Evolutionary conservation across 2,329 filamentous ascomycete genomes (phyloP).

Genomic region (Calonectria henricotiae): DNA sequence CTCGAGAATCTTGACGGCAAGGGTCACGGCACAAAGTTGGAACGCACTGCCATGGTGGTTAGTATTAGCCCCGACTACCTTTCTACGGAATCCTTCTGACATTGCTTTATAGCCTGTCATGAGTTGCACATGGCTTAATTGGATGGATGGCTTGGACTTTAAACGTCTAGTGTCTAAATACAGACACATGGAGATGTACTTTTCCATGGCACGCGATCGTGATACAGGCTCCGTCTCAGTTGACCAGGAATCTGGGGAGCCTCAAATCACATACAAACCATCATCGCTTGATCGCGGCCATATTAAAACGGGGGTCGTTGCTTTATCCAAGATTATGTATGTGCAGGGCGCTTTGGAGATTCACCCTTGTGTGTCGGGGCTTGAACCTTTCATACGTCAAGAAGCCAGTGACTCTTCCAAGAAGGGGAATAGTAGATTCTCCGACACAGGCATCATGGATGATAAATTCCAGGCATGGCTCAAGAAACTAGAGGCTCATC

Average conservation of each 20-base stretch:
- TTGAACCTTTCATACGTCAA: constrained; percentile 72
- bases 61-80: neutral
- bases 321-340: constrained; percentile 80
- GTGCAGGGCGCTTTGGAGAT: constrained; percentile 83
- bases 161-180: constrained; percentile 28
- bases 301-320: constrained; percentile 78
- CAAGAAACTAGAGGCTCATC: constrained; percentile 13
- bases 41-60: constrained; percentile 27
- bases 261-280: constrained; percentile 68
- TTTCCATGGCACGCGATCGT: constrained; percentile 30
- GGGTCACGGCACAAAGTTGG: constrained; percentile 34
- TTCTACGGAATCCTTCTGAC: neutral
- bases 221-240: constrained; percentile 29
- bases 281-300: constrained; percentile 78
- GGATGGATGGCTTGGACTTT: constrained; percentile 25
- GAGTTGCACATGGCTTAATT: constrained; percentile 21
- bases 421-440: constrained; percentile 54
- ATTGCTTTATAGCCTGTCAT: neutral
- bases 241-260: constrained; percentile 25
- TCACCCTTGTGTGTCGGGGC: constrained; percentile 72
- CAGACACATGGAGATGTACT: constrained; percentile 27
- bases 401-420: neutral
- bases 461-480: constrained; percentile 67
- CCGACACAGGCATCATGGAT: constrained; percentile 54
- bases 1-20: constrained; percentile 36